Evolutionary conservation across 2,329 filamentous ascomycete species (phyloP), one percentile per base, ranked within the genome.

Genomic region (Pseudonectria buxi): DNA sequence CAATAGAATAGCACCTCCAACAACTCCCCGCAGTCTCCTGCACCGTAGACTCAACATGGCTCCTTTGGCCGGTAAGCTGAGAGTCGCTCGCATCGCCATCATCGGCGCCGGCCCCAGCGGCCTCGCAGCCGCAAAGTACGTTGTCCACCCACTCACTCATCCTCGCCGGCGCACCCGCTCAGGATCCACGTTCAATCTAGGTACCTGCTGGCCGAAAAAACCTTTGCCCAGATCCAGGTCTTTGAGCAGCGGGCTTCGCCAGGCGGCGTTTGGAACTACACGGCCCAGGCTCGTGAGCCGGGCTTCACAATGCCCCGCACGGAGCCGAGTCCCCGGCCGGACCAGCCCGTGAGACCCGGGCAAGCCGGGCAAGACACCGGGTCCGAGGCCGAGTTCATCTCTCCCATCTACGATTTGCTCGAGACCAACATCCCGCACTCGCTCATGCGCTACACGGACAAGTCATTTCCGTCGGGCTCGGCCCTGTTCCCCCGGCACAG

Each of bases 241-340:
- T 86, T 81, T 47, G 85, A 89, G 54, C 83, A 88, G 56, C 72
- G 81, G 31, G 62, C 67, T 26, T 67, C 65, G 7, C 66, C 75
- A 2, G 84, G 83, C 12, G 85, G 85, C 1, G 71, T 84, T 5
- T 89, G 85, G 85, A 83, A 83, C 43, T 80, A 85, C 49, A 75
- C 69, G 24, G 36, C 51, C 1, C 26, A 45, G 4, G 46, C 38
- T 22, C 40, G 40, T 4, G 54, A 57, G 31, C 33, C 52, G 7
- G 47, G 44, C 30, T 57, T 58, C 31, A 39, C 51, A 4, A 39
- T 58, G 6, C 55, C 55, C 3, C 45, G 59, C 26, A 59, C 57
- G 2, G 35, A 39, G 28, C 61, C 61, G 0, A 57, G 49, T 14
- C 42, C 32, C 12, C 33, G 44, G 4, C 53, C 56, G 4, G 61